A percentile compares a stretch with the other conserved stretches of the same genome.
Conservation (phyloP, 2,329 filamentous ascomycete species). For the Cercospora nicotianae region DNA sequence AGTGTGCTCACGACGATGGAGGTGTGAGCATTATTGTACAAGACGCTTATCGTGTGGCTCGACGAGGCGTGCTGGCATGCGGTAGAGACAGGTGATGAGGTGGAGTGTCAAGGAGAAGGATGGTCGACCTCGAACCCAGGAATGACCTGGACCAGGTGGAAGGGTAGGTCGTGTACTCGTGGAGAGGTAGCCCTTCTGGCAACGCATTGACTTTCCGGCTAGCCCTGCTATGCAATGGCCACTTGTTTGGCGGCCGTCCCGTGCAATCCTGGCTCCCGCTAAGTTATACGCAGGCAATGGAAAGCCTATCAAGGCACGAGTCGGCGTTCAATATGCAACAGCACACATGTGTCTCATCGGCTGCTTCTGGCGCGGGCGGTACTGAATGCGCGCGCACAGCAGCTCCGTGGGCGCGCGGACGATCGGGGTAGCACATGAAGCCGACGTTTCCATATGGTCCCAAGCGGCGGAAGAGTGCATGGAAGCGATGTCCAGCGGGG, state of each 20-base stretch:
- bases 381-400: background rate
- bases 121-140: conserved; percentile 3
- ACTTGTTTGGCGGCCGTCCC: conserved; percentile 21
- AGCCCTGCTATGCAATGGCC: conserved; percentile 22
- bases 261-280: conserved; percentile 10
- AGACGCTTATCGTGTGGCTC: background rate
- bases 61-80: conserved; percentile 10
- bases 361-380: background rate
- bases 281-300: background rate
- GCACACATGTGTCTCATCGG: background rate
- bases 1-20: background rate
- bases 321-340: background rate
- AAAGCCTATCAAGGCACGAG: conserved; percentile 1
- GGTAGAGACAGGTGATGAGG: conserved; percentile 22
- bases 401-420: conserved; percentile 1
- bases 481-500: conserved; percentile 17
- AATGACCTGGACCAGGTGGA: conserved; percentile 15
- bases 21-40: conserved; percentile 5
- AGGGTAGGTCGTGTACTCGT: conserved; percentile 1
- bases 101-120: conserved; percentile 10
- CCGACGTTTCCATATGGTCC: conserved; percentile 15
- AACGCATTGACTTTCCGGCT: conserved; percentile 20
- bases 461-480: conserved; percentile 17
- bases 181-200: conserved; percentile 5
- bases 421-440: conserved; percentile 15